Conservation (phyloP, 306 rosid species). For the Pterocarpus santalinus region DNA sequence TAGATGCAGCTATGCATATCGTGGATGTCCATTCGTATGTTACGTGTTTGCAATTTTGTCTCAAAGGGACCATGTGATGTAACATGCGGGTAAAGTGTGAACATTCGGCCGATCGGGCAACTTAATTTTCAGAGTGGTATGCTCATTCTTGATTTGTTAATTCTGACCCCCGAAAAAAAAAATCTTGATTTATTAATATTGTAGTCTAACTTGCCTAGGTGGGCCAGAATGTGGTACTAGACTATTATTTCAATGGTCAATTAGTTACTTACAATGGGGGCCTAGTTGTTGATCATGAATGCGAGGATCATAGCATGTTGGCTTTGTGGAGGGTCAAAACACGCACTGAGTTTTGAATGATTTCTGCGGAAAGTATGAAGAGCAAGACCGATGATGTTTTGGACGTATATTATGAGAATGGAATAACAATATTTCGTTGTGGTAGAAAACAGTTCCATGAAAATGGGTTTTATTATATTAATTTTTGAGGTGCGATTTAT, state of each 20-base stretch:
- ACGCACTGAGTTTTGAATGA: conserved; percentile 4
- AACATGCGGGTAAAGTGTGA: background rate
- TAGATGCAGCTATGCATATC: background rate
- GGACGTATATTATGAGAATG: background rate
- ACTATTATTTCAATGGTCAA: conserved; percentile 1
- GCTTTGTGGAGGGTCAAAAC: no score
- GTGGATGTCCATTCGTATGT: conserved; percentile 16
- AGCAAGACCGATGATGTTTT: background rate
- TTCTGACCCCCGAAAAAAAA: no score
- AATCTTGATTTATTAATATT: no score
- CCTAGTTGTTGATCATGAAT: background rate
- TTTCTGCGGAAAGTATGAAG: conserved; percentile 5
- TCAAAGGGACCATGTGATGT: conserved; percentile 5
- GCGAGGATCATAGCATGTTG: background rate
- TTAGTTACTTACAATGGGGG: background rate
- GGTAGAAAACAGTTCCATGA: background rate
- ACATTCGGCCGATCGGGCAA: background rate
- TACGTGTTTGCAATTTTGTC: conserved; percentile 28
- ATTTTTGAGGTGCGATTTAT: background rate
- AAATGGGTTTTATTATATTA: background rate
- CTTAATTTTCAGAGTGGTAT: background rate
- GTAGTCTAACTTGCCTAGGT: no score
- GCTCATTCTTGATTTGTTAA: conserved; percentile 21
- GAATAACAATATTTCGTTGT: background rate
- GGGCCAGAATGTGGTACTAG: no score